Percentiles rank a stretch among this genome's conserved stretches.
Evolutionary conservation across 2,329 filamentous ascomycete species (phyloP).

Genomic region (Trichoderma citrinoviride): DNA sequence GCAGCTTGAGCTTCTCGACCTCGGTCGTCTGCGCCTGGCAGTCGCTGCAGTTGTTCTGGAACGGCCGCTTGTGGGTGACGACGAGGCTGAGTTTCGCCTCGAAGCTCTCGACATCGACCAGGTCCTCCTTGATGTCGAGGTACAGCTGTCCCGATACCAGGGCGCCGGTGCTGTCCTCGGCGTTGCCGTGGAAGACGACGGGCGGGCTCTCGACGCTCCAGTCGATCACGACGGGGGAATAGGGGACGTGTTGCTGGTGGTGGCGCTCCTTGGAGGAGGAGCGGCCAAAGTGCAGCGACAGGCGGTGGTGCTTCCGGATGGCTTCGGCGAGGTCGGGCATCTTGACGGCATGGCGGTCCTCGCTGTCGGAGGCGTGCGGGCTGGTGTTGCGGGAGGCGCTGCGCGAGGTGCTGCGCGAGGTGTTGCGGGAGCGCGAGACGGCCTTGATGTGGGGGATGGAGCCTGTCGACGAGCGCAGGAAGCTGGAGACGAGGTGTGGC

Average conservation of each 20-base stretch:
- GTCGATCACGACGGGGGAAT: slow-evolving; percentile 42
- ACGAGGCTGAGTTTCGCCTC: slow-evolving; percentile 69
- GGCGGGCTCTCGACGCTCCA: slow-evolving; percentile 81
- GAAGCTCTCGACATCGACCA: slow-evolving; percentile 67
- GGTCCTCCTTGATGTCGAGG: slow-evolving; percentile 66
- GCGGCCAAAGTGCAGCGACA: slow-evolving; percentile 41
- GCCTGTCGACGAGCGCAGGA: slow-evolving; percentile 57
- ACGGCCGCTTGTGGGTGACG: slow-evolving; percentile 76
- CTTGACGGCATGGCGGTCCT: slow-evolving; percentile 38
- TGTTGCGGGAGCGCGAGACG: slow-evolving; percentile 32
- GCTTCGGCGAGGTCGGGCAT: slow-evolving; percentile 40
- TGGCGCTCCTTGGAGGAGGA: slow-evolving; percentile 38
- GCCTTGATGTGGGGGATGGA: slow-evolving; percentile 51
- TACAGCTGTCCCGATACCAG: slow-evolving; percentile 81
- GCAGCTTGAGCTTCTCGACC: slow-evolving; percentile 75
- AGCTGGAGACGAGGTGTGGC: slow-evolving; percentile 58
- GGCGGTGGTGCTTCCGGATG: slow-evolving; percentile 43
- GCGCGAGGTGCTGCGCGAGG: slow-evolving; percentile 31
- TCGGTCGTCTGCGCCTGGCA: slow-evolving; percentile 71
- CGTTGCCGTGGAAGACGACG: slow-evolving; percentile 74
- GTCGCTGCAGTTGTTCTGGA: slow-evolving; percentile 71
- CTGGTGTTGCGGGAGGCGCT: slow-evolving; percentile 34
- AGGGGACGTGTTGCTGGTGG: slow-evolving; percentile 41
- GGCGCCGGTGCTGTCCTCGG: slow-evolving; percentile 75
- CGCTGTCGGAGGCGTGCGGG: slow-evolving; percentile 38